Evolutionary conservation across 2,329 filamentous ascomycete genomes (phyloP).

Genomic region (Sordariomycetes sp.): DNA sequence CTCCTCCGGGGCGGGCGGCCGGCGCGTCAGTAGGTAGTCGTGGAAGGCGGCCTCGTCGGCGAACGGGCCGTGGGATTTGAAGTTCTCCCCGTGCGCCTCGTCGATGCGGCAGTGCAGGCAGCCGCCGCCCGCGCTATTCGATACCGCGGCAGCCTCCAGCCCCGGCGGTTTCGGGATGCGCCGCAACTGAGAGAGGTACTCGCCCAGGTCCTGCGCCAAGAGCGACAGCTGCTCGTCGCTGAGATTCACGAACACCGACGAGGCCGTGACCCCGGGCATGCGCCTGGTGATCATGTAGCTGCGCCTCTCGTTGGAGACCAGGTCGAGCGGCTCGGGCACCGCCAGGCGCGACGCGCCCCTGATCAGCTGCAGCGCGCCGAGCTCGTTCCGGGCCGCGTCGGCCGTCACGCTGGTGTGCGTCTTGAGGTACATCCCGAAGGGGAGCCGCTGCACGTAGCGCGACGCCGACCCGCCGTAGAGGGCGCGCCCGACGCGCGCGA

Average conservation of each 20-base stretch:
- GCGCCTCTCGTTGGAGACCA: background rate
- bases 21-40: background rate
- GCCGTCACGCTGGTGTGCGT: background rate
- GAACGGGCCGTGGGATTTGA: background rate
- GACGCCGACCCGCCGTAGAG: constrained; percentile 8
- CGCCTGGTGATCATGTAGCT: background rate
- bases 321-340: background rate
- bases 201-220: background rate
- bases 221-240: background rate
- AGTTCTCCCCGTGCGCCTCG: background rate
- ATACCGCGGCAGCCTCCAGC: background rate
- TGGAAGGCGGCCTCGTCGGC: background rate
- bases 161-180: background rate
- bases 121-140: background rate
- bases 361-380: background rate
- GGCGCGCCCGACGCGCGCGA: background rate
- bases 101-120: background rate
- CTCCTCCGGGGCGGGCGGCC: background rate
- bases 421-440: constrained; percentile 12
- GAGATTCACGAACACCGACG: background rate
- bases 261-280: background rate
- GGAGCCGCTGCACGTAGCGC: constrained; percentile 9
- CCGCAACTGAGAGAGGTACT: background rate
- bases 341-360: background rate
- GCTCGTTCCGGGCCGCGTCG: background rate